phyloP scores from a whole-genome alignment of 305 asterid genomes.

The Plantago lanceolata region DNA sequence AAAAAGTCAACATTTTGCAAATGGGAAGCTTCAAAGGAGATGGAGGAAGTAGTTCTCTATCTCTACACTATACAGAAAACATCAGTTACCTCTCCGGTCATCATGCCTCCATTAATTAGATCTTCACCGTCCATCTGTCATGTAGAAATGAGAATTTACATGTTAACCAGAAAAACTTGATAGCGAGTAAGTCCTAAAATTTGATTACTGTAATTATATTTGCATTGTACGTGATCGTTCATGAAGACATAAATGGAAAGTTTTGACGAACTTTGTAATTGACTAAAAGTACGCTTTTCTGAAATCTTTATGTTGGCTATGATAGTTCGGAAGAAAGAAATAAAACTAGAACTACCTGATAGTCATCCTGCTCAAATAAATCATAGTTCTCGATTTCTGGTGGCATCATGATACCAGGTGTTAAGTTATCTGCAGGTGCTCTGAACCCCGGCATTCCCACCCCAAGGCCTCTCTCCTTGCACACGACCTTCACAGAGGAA shows the following conservation, averaged over 20 bases:
- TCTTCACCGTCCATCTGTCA: constrained; percentile 32
- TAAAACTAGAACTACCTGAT: constrained; percentile 39
- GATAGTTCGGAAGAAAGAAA: constrained; percentile 6
- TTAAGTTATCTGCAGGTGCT: constrained; percentile 42
- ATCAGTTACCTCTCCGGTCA: constrained; percentile 46
- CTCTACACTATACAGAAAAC: not conserved
- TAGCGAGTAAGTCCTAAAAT: not conserved
- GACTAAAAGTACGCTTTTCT: not conserved
- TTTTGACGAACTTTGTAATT: not conserved
- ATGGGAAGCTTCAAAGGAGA: too few relatives aligned
- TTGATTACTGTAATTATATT: not conserved
- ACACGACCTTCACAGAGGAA: constrained; percentile 58
- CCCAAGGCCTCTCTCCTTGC: constrained; percentile 96
- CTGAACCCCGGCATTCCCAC: constrained; percentile 59
- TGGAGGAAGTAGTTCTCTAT: too few relatives aligned
- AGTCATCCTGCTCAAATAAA: constrained; percentile 43
- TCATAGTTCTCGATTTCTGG: constrained; percentile 45
- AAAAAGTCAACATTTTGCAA: too few relatives aligned
- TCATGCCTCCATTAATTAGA: constrained; percentile 45
- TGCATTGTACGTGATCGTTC: not conserved
- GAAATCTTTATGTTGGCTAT: not conserved
- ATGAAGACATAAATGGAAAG: not conserved
- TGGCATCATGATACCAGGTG: constrained; percentile 35
- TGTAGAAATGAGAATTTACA: constrained; percentile 17
- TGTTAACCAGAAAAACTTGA: not conserved